Percentiles rank a stretch among this genome's conserved stretches.
Conservation (phyloP, 1,284 basidiomycete species). For the Exobasidium cylindrosporum region DNA sequence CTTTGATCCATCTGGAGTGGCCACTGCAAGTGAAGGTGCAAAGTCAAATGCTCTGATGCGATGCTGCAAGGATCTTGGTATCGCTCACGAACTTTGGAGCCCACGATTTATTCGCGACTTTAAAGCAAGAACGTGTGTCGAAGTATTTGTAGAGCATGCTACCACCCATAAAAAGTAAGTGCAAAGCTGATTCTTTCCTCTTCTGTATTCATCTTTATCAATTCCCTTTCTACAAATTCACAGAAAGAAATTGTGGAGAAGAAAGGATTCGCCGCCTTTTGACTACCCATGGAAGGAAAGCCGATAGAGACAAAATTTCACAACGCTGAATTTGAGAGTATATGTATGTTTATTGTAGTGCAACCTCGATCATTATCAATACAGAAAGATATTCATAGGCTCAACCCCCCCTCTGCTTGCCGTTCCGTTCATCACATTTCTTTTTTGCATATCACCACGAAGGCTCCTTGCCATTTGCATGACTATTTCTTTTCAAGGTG, state of each 20-base stretch:
- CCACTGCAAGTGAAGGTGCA: slow-evolving; percentile 90
- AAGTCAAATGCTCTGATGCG: slow-evolving; percentile 97
- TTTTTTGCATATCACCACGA: background rate
- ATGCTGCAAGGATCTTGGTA: slow-evolving; percentile 93
- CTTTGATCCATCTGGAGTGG: slow-evolving; percentile 84
- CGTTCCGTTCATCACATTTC: no score
- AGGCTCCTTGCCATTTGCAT: slow-evolving; percentile 6
- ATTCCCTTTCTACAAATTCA: background rate
- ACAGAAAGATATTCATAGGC: no score
- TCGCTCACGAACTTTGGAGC: slow-evolving; percentile 96
- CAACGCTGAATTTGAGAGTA: no score
- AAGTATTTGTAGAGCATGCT: slow-evolving; percentile 79
- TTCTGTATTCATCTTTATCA: background rate
- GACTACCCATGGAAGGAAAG: slow-evolving; percentile 55
- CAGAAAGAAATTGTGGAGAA: slow-evolving; percentile 52
- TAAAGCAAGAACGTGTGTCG: slow-evolving; percentile 77
- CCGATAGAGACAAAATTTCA: slow-evolving; percentile 20
- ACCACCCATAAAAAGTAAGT: slow-evolving; percentile 79
- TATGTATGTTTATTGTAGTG: no score
- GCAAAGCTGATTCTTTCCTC: slow-evolving; percentile 50
- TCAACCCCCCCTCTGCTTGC: no score
- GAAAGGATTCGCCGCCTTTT: slow-evolving; percentile 50
- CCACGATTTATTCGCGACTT: slow-evolving; percentile 92
- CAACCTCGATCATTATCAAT: no score
- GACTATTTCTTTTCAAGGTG: slow-evolving; percentile 3